Evolutionary conservation across 192 early-diverging fungal species (phyloP).

Genomic region (Rhizophagus sp.): DNA sequence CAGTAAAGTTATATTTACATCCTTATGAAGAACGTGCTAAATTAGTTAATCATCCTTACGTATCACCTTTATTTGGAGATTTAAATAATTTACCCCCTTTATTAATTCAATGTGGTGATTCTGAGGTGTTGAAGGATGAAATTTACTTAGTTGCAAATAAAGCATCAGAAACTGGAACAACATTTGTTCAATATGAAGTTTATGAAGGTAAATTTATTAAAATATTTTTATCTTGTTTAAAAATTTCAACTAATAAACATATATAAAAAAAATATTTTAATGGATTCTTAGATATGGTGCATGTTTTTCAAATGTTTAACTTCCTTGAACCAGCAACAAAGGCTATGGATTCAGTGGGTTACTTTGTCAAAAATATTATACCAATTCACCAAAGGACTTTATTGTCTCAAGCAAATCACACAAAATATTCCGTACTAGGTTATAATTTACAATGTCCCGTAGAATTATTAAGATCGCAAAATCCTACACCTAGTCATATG

Average conservation of each 20-base stretch:
- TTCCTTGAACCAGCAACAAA: conserved; percentile 24
- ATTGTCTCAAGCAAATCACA: not conserved
- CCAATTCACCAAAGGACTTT: conserved; percentile 10
- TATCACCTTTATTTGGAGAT: conserved; percentile 53
- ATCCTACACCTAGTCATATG: too few species aligned
- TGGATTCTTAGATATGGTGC: conserved; percentile 24
- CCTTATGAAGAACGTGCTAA: conserved; percentile 32
- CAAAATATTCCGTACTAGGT: not conserved
- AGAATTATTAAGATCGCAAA: not conserved
- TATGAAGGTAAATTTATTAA: conserved; percentile 14
- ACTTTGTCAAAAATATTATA: conserved; percentile 24
- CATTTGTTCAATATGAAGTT: conserved; percentile 29
- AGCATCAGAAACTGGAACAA: conserved; percentile 29
- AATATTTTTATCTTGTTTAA: not conserved
- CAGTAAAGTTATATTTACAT: conserved; percentile 46
- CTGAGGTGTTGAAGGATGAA: conserved; percentile 49
- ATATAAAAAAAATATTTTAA: too few species aligned
- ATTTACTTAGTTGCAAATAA: conserved; percentile 42
- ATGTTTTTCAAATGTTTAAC: conserved; percentile 27
- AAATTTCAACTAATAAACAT: not conserved
- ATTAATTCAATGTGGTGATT: conserved; percentile 56
- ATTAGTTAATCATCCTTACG: conserved; percentile 50
- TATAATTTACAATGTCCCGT: not conserved
- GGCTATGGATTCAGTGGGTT: conserved; percentile 22
- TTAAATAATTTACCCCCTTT: conserved; percentile 51